Base-by-base conservation (phyloP, 2,329 filamentous ascomycete species). In the Fusarium sp. region DNA sequence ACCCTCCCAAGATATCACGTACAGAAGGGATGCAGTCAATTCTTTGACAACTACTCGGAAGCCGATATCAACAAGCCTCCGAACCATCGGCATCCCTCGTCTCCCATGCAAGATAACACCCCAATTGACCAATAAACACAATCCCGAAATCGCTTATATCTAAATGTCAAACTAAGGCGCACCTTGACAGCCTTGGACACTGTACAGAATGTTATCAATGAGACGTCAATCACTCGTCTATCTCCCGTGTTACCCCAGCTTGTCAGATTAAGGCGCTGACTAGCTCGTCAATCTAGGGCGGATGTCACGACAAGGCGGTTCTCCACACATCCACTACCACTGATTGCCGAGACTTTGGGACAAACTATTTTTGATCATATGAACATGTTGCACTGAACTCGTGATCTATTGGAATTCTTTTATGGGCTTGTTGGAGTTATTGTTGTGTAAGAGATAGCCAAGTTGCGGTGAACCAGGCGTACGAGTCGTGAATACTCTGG, bases 241-340 rank as follows among this genome's bases (percentile, higher is more conserved):
- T 59, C 47, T 28, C 42, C 23, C 57, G n/a, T 53, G 38, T 42
- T 66, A 58, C 67, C 63, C 57, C 64, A 70, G 40, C 66, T 68
- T 73, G 71, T 73, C 54, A 70, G 54, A 71, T 60, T 60, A 73
- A 73, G 71, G 71, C 71, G 71, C 16, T 37, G 54, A 66, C 58
- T 71, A 73, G 70, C 61, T 73, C 52, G 71, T 74, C 47, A 32
- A 57, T 40, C 62, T 59, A 73, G 68, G 71, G 71, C 71, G 71
- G 71, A 71, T 73, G 71, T 73, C 71, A 60, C 16, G 67, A 73
- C 63, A 73, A 71, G 71, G 71, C 71, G 71, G 57, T 58, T 58
- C 71, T 52, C 71, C 71, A 73, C 71, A 46, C 71, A 25, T n/a
- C 71, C 62, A 62, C 50, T 28, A 54, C 6, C 18, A 15, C 28